A percentile compares a stretch with the other conserved stretches of the same genome.
These are phyloP conservation scores for Lenwebbia sp. DNA, from an alignment of 345 rosid genomes.

Conservation along the genomic window DNA sequence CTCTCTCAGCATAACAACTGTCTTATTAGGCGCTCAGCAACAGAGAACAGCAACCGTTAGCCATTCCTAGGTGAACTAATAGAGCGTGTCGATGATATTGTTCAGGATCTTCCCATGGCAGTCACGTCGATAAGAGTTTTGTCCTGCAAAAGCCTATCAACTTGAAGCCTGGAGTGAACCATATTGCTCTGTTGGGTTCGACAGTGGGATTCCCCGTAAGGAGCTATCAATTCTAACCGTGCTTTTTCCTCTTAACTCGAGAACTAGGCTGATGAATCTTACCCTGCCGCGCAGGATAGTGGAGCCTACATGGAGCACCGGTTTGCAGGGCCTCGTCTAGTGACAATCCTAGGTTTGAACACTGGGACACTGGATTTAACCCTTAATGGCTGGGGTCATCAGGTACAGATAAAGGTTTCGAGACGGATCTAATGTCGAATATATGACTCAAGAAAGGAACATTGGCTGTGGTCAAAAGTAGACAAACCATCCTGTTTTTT, in stretches of 20 bases:
- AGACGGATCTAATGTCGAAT: background rate
- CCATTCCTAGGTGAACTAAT: background rate
- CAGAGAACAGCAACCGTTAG: background rate
- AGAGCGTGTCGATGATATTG: background rate
- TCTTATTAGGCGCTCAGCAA: background rate
- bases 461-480: background rate
- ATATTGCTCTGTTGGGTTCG: slow-evolving; percentile 35
- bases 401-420: slow-evolving; percentile 19
- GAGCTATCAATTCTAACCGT: background rate
- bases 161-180: slow-evolving; percentile 41
- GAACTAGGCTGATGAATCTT: background rate
- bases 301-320: slow-evolving; percentile 86
- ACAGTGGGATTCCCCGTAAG: slow-evolving; percentile 71
- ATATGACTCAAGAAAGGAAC: background rate
- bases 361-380: slow-evolving; percentile 66
- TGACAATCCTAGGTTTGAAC: slow-evolving; percentile 60
- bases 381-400: slow-evolving; percentile 54
- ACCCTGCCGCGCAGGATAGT: slow-evolving; percentile 43
- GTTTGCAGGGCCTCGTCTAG: slow-evolving; percentile 60
- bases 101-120: slow-evolving; percentile 69
- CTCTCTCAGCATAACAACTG: background rate
- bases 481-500: background rate
- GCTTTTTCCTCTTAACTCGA: background rate
- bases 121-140: slow-evolving; percentile 79
- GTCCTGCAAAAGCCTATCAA: slow-evolving; percentile 40